phyloP scores from a whole-genome alignment of 805 yeast species.

The Candida endomychidarum region DNA sequence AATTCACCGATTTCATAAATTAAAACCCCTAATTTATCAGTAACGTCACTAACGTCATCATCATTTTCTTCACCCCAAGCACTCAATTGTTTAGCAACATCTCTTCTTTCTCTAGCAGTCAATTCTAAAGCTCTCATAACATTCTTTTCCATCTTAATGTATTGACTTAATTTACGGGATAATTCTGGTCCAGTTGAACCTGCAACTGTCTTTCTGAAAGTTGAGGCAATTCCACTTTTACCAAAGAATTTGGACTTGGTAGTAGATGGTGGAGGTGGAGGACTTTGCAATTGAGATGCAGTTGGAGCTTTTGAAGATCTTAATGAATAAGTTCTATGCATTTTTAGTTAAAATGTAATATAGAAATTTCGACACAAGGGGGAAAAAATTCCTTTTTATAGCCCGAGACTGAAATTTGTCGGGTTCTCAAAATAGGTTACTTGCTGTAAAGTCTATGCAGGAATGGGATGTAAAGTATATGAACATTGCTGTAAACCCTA shows the following conservation, averaged over 20 bases:
- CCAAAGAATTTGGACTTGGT: conserved; percentile 92
- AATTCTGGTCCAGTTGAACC: conserved; percentile 81
- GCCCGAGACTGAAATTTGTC: conserved; percentile 4
- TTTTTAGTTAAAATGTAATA: conserved; percentile 27
- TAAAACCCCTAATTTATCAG: conserved; percentile 83
- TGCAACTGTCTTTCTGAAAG: conserved; percentile 70
- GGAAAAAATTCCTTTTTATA: conserved; percentile 5
- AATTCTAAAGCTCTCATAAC: conserved; percentile 77
- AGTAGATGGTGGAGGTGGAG: conserved; percentile 93
- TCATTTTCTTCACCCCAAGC: conserved; percentile 87
- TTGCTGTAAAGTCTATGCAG: conserved; percentile 11
- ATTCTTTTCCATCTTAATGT: conserved; percentile 80
- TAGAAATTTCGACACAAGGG: conserved; percentile 3
- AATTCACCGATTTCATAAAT: conserved; percentile 81
- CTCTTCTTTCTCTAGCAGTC: conserved; percentile 74
- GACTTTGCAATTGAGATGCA: conserved; percentile 89
- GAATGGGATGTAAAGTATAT: background rate
- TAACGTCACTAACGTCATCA: conserved; percentile 81
- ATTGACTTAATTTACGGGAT: conserved; percentile 68
- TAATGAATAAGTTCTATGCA: conserved; percentile 98
- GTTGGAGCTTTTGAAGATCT: conserved; percentile 96
- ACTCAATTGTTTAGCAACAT: conserved; percentile 78
- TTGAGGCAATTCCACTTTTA: conserved; percentile 61
- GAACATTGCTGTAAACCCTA: conserved; percentile 7
- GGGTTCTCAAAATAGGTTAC: conserved; percentile 5